Percentiles rank a stretch among this genome's conserved stretches.
These are phyloP conservation scores for Aspergillus hortae DNA, from an alignment of 2,329 filamentous ascomycete genomes.

Conservation along the genomic window DNA sequence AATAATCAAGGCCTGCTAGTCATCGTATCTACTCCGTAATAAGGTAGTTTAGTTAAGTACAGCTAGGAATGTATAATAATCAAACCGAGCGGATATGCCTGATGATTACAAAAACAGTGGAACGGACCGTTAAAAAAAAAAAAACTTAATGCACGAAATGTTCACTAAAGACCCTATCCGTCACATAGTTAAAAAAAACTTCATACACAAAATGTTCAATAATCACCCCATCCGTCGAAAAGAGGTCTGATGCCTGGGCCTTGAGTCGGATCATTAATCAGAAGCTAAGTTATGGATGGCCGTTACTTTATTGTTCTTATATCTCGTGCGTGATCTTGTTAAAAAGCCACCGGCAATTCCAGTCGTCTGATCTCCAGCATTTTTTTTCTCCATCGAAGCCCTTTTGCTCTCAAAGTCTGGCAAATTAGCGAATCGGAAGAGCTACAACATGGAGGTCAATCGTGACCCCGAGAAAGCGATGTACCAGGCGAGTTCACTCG, in stretches of 20 bases:
- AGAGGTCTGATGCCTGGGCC: neutral
- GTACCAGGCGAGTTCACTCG: neutral
- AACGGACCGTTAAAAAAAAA: constrained; percentile 2
- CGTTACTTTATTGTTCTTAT: neutral
- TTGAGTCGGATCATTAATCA: neutral
- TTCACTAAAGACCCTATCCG: no score
- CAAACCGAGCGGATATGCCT: constrained; percentile 12
- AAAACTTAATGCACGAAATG: neutral
- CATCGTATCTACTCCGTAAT: constrained; percentile 12
- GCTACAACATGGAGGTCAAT: neutral
- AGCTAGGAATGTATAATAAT: constrained; percentile 14
- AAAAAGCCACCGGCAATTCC: neutral
- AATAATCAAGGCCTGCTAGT: constrained; percentile 5
- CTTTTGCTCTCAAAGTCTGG: neutral
- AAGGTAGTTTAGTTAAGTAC: constrained; percentile 10
- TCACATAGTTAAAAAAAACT: neutral
- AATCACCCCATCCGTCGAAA: neutral
- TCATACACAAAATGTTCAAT: neutral
- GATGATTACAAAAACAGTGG: constrained; percentile 10
- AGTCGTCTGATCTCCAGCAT: neutral
- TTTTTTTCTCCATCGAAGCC: neutral
- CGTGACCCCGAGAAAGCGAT: neutral
- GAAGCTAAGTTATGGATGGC: neutral
- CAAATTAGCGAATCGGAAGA: neutral
- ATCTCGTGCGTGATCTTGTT: neutral